Conservation (phyloP, 495 filamentous ascomycete genomes). For the Hypomontagnella submonticulosa region DNA sequence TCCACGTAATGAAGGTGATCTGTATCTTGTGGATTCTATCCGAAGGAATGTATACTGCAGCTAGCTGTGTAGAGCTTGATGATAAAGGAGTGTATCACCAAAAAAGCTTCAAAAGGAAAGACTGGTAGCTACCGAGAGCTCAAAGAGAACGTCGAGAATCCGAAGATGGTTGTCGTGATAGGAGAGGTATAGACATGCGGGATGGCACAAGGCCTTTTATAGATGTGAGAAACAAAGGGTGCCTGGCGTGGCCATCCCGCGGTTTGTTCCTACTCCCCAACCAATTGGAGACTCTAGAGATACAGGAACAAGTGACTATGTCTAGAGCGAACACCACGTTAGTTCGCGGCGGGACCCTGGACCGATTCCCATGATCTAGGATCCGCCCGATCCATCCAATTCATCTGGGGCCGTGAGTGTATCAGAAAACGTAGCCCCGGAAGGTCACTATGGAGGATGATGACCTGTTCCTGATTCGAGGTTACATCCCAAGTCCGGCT, state of each 20-base stretch:
- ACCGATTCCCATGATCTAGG: conserved; percentile 25
- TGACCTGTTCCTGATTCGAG: conserved; percentile 37
- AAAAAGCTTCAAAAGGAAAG: conserved; percentile 41
- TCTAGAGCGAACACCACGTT: conserved; percentile 17
- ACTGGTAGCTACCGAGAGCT: conserved; percentile 43
- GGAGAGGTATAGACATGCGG: conserved; percentile 6
- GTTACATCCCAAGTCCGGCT: conserved; percentile 17
- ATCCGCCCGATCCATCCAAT: conserved; percentile 27
- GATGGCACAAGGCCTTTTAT: conserved; percentile 36
- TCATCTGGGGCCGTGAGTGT: conserved; percentile 37
- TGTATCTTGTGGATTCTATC: conserved; percentile 22
- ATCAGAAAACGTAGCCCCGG: conserved; percentile 28
- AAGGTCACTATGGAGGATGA: conserved; percentile 20
- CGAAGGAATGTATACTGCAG: conserved; percentile 36
- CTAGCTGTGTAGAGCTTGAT: conserved; percentile 40
- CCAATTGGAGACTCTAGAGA: conserved; percentile 25
- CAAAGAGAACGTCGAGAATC: conserved; percentile 40
- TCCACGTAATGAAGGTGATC: conserved; percentile 33
- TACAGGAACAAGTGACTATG: conserved; percentile 27
- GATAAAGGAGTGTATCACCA: conserved; percentile 46
- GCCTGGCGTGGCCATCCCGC: conserved; percentile 21
- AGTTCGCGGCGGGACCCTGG: conserved; percentile 19
- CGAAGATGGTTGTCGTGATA: conserved; percentile 31
- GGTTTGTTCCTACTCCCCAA: conserved; percentile 17
- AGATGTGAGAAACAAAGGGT: conserved; percentile 34